A percentile compares a stretch with the other conserved stretches of the same genome.
Conservation (phyloP, 129 eudicot species). For the Tanacetum coccineum region DNA sequence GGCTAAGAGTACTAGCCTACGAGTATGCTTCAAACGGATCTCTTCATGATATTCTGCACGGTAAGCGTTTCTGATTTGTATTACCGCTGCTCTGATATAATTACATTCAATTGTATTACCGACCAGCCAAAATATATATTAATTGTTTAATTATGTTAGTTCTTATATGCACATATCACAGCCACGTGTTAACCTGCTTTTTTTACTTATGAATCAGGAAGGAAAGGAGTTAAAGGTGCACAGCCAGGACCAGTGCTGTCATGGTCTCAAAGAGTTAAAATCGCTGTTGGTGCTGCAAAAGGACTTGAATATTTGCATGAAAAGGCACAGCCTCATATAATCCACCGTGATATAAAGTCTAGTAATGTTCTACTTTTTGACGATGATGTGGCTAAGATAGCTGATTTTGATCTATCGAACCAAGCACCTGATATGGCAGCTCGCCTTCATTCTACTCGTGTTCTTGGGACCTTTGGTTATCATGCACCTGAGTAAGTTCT, state of each 20-base stretch:
- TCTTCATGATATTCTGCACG: conserved; percentile 93
- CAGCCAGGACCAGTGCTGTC: conserved; percentile 88
- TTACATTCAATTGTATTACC: too few species aligned
- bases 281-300: conserved; percentile 93
- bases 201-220: conserved; percentile 38
- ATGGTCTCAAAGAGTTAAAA: conserved; percentile 91
- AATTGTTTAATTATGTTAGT: not conserved
- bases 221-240: conserved; percentile 95
- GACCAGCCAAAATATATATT: not conserved
- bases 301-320: conserved; percentile 93
- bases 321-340: conserved; percentile 83
- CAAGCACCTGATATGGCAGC: conserved; percentile 99
- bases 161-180: not conserved
- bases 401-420: conserved; percentile 90
- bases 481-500: conserved; percentile 92
- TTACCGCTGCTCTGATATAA: too few species aligned
- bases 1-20: conserved; percentile 72
- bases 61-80: too few species aligned
- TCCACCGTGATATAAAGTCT: conserved; percentile 92
- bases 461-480: conserved; percentile 96
- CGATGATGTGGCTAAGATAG: conserved; percentile 87
- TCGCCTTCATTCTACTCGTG: conserved; percentile 98
- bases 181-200: too few species aligned
- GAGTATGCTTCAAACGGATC: conserved; percentile 95
- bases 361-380: conserved; percentile 85